Conservation (phyloP, 192 early-diverging fungal species). For the Kappamyces sp. region DNA sequence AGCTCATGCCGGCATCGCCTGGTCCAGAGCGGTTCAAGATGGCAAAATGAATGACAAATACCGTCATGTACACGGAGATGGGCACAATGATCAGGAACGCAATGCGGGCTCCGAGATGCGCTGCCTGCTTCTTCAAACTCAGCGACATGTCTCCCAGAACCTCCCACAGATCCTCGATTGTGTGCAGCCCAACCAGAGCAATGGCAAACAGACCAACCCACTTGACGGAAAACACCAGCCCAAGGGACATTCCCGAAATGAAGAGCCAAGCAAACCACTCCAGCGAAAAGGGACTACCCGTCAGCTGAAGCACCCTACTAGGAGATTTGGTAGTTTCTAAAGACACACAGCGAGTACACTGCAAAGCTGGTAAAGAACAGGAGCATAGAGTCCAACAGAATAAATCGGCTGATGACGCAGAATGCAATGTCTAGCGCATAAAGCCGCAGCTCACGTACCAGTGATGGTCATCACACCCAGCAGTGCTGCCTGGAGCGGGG, state of each 20-base stretch:
- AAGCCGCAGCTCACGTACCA: slow-evolving; percentile 39
- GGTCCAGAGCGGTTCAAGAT: slow-evolving; percentile 74
- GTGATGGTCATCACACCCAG: slow-evolving; percentile 75
- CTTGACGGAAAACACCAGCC: slow-evolving; percentile 77
- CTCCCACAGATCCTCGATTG: slow-evolving; percentile 89
- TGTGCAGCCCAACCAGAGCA: slow-evolving; percentile 85
- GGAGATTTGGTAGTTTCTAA: slow-evolving; percentile 64
- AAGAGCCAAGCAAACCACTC: slow-evolving; percentile 89
- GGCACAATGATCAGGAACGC: slow-evolving; percentile 78
- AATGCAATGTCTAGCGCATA: slow-evolving; percentile 58
- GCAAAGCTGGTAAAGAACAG: slow-evolving; percentile 77
- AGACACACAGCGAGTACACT: slow-evolving; percentile 61
- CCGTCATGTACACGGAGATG: slow-evolving; percentile 70
- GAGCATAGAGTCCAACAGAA: slow-evolving; percentile 92
- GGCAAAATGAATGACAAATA: slow-evolving; percentile 84
- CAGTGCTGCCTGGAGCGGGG: slow-evolving; percentile 58
- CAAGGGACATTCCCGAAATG: slow-evolving; percentile 81
- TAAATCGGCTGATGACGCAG: slow-evolving; percentile 78
- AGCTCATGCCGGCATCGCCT: slow-evolving; percentile 91
- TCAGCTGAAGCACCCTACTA: slow-evolving; percentile 26
- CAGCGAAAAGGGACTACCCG: slow-evolving; percentile 67
- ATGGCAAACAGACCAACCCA: slow-evolving; percentile 95
- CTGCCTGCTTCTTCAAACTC: slow-evolving; percentile 51
- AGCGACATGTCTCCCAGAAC: slow-evolving; percentile 71
- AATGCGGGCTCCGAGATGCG: slow-evolving; percentile 83